These are phyloP conservation scores for Pseudogymnoascus sp. DNA, from an alignment of 2,329 filamentous ascomycete genomes.

Conservation along the genomic window DNA sequence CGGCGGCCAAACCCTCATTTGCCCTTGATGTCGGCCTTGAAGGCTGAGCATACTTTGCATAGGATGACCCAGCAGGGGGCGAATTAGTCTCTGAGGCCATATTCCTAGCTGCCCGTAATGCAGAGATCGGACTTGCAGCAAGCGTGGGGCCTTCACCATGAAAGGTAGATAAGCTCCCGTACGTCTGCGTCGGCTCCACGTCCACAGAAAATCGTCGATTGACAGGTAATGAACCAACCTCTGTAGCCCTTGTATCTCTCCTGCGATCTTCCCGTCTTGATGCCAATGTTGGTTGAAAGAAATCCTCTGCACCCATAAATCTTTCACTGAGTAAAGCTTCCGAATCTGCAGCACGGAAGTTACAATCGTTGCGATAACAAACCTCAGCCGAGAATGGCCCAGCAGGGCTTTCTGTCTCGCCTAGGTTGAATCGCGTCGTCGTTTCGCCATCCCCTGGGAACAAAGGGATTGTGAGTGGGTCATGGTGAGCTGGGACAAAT, in stretches of 20 bases:
- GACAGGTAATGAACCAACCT: constrained; percentile 70
- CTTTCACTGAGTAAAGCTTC: constrained; percentile 86
- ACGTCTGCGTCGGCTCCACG: constrained; percentile 66
- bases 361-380: constrained; percentile 79
- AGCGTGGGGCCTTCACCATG: constrained; percentile 68
- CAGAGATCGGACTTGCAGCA: constrained; percentile 81
- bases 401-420: constrained; percentile 76
- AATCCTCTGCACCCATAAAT: constrained; percentile 83
- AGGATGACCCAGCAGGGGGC: constrained; percentile 45
- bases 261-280: constrained; percentile 29
- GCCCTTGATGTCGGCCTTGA: constrained; percentile 32
- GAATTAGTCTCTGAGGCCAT: constrained; percentile 55
- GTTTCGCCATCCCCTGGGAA: constrained; percentile 55
- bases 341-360: constrained; percentile 84
- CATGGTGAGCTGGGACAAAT: constrained; percentile 46
- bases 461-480: constrained; percentile 64
- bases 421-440: constrained; percentile 71
- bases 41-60: constrained; percentile 27
- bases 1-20: constrained; percentile 42
- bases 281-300: constrained; percentile 70
- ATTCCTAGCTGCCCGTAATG: constrained; percentile 61
- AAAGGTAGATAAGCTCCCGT: constrained; percentile 85
- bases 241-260: constrained; percentile 34
- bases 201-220: constrained; percentile 41
- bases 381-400: constrained; percentile 77